These are phyloP conservation scores for Paracoccidioides lutzii DNA, from an alignment of 2,329 filamentous ascomycete species.

Conservation along the genomic window DNA sequence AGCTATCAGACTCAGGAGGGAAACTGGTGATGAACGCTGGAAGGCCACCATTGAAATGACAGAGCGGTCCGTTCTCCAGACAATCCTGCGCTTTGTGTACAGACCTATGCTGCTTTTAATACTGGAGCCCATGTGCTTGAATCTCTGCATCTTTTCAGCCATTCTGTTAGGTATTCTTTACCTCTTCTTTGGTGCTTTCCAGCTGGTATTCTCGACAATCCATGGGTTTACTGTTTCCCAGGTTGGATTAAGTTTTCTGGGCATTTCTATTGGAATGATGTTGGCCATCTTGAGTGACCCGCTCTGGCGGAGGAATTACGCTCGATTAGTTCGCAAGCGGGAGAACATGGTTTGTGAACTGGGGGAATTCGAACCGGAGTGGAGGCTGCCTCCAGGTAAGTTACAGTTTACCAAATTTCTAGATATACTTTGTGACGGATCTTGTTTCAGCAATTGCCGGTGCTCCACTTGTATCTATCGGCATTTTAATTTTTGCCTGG, in stretches of 20 bases:
- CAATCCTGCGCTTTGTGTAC: conserved; percentile 46
- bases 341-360: conserved; percentile 20
- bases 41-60: conserved; percentile 63
- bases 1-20: conserved; percentile 53
- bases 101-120: conserved; percentile 65
- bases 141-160: conserved; percentile 69
- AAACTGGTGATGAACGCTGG: conserved; percentile 67
- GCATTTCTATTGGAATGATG: conserved; percentile 36
- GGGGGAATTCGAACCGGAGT: conserved; percentile 65
- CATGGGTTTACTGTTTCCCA: conserved; percentile 71
- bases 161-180: conserved; percentile 80
- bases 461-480: conserved; percentile 63
- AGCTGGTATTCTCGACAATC: conserved; percentile 60
- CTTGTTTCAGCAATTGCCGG: conserved; percentile 46
- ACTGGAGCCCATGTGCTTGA: conserved; percentile 74
- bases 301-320: conserved; percentile 35
- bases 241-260: conserved; percentile 62
- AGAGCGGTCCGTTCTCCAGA: conserved; percentile 51
- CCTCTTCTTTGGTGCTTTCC: conserved; percentile 81
- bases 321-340: conserved; percentile 28
- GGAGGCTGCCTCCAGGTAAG: conserved; percentile 58
- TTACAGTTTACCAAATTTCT: conserved; percentile 14
- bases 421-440: background rate
- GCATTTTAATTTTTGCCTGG: conserved; percentile 83
- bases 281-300: conserved; percentile 34